Base-by-base conservation (phyloP, 2,329 filamentous ascomycete species). In the Cladosporium sp. region DNA sequence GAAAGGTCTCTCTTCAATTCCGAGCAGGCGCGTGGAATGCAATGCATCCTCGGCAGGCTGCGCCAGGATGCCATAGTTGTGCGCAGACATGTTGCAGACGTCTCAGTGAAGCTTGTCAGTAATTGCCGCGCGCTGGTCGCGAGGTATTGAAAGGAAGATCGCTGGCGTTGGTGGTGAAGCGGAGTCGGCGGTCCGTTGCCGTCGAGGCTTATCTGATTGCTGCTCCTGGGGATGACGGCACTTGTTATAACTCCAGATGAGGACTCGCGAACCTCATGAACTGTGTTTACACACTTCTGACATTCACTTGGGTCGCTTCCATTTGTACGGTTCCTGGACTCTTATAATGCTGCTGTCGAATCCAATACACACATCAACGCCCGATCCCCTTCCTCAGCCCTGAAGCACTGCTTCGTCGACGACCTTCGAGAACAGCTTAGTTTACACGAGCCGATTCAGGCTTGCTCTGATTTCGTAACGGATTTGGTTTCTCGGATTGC, bases 1-100 rank as follows among this genome's bases (percentile, higher is more conserved):
- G 74, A 95, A 96, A 1, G 90, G 89, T 52, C 90, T 90, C 65
- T 95, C 89, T 74, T 97, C 92, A 54, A 96, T 86, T 56, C 88
- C 88, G 32, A 96, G 80, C 3, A 96, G 85, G 37, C 92, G 88
- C 24, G 80, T 80, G 64, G 91, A 92, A 74, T 96, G 92, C 32
- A 96, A 84, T 56, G 89, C 85, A 68, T 89, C 62, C 58, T 65
- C 63, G 54, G 62, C 58, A 11, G 59, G 54, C 47, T 62, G 61
- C 11, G 58, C 55, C 29, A 64, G 54, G 13, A 54, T 56, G 47
- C 20, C 34, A 42, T 58, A 57, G 7, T 32, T 50, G 37, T 53
- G 54, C 3, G 50, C 24, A 4, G 53, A 39, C 50, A 52, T 52
- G 12, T n/a, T 36, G 32, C 15, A 7, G 4, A 36, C 8, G 32